A percentile compares a stretch with the other conserved stretches of the same genome.
These are phyloP conservation scores for Decorospora gaudefroyi DNA, from an alignment of 2,329 filamentous ascomycete genomes.

Conservation along the genomic window DNA sequence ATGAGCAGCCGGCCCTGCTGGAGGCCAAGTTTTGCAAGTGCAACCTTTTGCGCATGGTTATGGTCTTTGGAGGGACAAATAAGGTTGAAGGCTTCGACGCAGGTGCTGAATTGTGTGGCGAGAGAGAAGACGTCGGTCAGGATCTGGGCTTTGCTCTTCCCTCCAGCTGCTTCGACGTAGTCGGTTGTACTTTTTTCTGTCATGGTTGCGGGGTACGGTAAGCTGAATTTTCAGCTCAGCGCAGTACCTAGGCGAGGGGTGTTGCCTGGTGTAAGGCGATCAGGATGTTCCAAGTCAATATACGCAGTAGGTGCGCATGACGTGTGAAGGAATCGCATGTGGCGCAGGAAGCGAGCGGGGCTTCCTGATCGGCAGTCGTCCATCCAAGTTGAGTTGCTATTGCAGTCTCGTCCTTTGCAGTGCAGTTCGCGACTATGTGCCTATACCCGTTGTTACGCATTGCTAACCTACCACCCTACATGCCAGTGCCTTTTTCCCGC, in stretches of 20 bases:
- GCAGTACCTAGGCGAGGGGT: too few species aligned
- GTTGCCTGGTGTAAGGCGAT: constrained; percentile 2
- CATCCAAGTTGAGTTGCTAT: constrained; percentile 16
- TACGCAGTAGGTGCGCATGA: constrained; percentile 34
- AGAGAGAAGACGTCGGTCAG: constrained; percentile 51
- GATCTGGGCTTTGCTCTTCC: constrained; percentile 38
- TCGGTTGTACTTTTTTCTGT: constrained; percentile 22
- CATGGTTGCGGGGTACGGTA: constrained; percentile 35
- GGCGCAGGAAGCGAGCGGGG: constrained; percentile 40
- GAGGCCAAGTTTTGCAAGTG: constrained; percentile 52
- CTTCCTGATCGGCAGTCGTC: constrained; percentile 15
- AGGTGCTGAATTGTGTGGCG: constrained; percentile 53
- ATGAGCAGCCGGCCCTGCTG: constrained; percentile 55
- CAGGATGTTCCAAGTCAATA: constrained; percentile 17
- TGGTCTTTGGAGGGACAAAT: constrained; percentile 52
- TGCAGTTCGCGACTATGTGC: constrained; percentile 19
- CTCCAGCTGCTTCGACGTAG: constrained; percentile 21
- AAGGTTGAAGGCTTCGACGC: constrained; percentile 54
- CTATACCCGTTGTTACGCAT: constrained; percentile 20
- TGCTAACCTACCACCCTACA: too few species aligned
- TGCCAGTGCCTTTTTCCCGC: too few species aligned
- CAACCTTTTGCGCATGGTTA: constrained; percentile 51
- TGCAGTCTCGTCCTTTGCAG: constrained; percentile 17
- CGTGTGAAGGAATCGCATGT: constrained; percentile 34
- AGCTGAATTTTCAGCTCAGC: not conserved